Evolutionary conservation across 106 monocot genomes (phyloP).

Genomic region (Hemerocallis citrina): DNA sequence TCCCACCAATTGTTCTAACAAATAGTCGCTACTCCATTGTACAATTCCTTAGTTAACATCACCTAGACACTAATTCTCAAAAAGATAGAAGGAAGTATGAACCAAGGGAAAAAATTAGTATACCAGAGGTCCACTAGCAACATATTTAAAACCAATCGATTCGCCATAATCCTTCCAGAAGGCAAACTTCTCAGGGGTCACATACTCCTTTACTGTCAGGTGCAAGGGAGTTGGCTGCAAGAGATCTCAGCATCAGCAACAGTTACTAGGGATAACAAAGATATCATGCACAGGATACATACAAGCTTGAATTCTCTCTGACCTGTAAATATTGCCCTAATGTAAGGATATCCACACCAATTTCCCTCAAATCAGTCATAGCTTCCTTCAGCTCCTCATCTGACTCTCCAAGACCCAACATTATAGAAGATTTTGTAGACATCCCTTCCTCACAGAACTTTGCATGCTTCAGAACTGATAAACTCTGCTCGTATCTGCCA

Average conservation of each 20-base stretch:
- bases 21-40: too few species aligned
- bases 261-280: conserved; percentile 1
- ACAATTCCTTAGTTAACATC: too few species aligned
- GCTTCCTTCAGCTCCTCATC: conserved; percentile 86
- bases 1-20: too few species aligned
- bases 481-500: conserved; percentile 82
- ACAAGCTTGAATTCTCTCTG: neutral
- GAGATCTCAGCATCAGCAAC: neutral
- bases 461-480: conserved; percentile 87
- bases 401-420: conserved; percentile 91
- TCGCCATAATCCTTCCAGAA: conserved; percentile 93
- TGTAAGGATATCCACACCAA: conserved; percentile 89
- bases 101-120: conserved; percentile 2
- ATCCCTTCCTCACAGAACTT: conserved; percentile 72
- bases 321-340: conserved; percentile 97
- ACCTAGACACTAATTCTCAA: too few species aligned
- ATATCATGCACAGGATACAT: neutral
- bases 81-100: too few species aligned
- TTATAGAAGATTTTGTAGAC: conserved; percentile 87
- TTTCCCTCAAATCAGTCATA: conserved; percentile 73
- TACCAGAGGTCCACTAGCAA: conserved; percentile 96
- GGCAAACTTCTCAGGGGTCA: conserved; percentile 86
- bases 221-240: conserved; percentile 90
- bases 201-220: conserved; percentile 90
- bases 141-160: conserved; percentile 81